Conservation (phyloP, 495 filamentous ascomycete species). For the Aspergillus haitiensis region DNA sequence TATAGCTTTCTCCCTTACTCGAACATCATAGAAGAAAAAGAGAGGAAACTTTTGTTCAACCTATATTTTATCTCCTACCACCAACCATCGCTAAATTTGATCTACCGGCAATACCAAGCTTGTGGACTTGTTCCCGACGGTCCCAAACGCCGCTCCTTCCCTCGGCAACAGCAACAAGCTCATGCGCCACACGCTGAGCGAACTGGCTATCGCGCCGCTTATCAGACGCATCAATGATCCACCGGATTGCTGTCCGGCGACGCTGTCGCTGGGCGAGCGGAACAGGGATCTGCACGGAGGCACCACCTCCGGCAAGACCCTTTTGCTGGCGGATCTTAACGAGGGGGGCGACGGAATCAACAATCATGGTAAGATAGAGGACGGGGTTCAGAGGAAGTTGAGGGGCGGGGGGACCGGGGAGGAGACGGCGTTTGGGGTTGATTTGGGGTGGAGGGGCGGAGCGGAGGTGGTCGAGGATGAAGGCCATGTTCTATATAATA, state of each 20-base stretch:
- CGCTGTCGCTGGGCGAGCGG: slow-evolving; percentile 74
- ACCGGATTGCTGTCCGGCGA: slow-evolving; percentile 72
- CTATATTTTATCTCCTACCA: not conserved
- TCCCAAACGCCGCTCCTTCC: slow-evolving; percentile 84
- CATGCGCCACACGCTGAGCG: slow-evolving; percentile 78
- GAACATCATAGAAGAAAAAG: too few relatives aligned
- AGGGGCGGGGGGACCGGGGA: slow-evolving; percentile 68
- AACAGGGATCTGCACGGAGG: slow-evolving; percentile 75
- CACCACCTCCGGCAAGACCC: slow-evolving; percentile 83
- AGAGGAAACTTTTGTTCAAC: not conserved
- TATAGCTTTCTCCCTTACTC: too few relatives aligned
- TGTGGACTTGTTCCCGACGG: slow-evolving; percentile 67
- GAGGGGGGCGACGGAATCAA: slow-evolving; percentile 93
- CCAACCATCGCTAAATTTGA: slow-evolving; percentile 60
- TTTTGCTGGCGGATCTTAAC: slow-evolving; percentile 72
- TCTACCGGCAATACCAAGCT: slow-evolving; percentile 67
- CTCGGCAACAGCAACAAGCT: slow-evolving; percentile 85
- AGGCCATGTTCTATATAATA: slow-evolving; percentile 69
- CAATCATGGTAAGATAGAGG: slow-evolving; percentile 77
- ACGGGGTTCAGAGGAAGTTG: slow-evolving; percentile 78
- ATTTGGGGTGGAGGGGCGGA: slow-evolving; percentile 73
- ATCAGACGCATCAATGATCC: slow-evolving; percentile 80
- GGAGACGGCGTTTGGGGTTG: slow-evolving; percentile 65
- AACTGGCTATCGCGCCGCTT: slow-evolving; percentile 68
- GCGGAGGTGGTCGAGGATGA: slow-evolving; percentile 84